Evolutionary conservation across 202 grass and related monocot species (phyloP).

Genomic region (Musa balbisiana): DNA sequence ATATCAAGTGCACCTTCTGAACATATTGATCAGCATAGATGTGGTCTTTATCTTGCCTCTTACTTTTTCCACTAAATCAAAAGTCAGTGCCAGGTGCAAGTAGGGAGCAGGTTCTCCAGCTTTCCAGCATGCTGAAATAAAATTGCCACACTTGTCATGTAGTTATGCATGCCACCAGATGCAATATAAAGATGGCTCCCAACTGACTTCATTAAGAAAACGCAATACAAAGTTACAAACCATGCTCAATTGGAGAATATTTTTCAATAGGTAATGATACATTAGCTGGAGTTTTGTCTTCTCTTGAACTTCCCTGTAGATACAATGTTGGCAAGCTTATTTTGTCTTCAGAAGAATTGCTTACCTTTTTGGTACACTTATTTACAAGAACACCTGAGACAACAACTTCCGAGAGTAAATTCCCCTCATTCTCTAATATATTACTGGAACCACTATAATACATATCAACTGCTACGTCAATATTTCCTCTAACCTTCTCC

Average conservation of each 20-base stretch:
- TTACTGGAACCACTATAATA: constrained; percentile 49
- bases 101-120: constrained; percentile 80
- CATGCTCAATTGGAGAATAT: constrained; percentile 71
- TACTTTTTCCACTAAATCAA: constrained; percentile 86
- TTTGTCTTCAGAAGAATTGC: constrained; percentile 31
- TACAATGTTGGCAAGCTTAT: constrained; percentile 44
- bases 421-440: constrained; percentile 22
- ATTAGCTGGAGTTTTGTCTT: constrained; percentile 36
- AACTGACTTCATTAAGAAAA: constrained; percentile 8
- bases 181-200: constrained; percentile 23
- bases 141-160: constrained; percentile 25
- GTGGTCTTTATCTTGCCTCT: constrained; percentile 89
- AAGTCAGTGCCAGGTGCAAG: constrained; percentile 84
- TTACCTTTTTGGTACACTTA: constrained; percentile 24
- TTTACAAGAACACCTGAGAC: constrained; percentile 22
- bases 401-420: constrained; percentile 15
- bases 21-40: constrained; percentile 88
- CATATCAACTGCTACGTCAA: constrained; percentile 68
- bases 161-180: constrained; percentile 29
- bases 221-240: constrained; percentile 57
- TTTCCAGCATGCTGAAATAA: constrained; percentile 94
- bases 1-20: constrained; percentile 51
- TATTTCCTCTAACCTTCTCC: constrained; percentile 70
- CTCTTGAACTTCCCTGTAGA: constrained; percentile 41
- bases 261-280: constrained; percentile 82